These are phyloP conservation scores for Rhizoclosmatium sp. DNA, from an alignment of 192 early-diverging fungal species.

Conservation along the genomic window DNA sequence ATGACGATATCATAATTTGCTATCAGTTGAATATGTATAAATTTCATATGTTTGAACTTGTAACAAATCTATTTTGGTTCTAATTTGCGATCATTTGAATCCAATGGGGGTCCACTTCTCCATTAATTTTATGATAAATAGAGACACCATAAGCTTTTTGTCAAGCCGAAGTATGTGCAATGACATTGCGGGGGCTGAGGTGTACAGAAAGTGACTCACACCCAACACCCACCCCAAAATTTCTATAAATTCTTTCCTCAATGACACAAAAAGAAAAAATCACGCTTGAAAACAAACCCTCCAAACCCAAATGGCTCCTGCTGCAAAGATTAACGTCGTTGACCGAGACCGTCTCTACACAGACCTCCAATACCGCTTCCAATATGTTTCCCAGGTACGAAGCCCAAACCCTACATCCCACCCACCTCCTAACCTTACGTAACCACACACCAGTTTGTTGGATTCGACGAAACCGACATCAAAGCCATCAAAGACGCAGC, in stretches of 20 bases:
- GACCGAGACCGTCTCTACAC: constrained; percentile 74
- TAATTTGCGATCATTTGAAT: background rate
- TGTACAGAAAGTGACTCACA: too few relatives aligned
- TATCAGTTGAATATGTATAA: too few relatives aligned
- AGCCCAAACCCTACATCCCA: too few relatives aligned
- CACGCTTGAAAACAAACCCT: background rate
- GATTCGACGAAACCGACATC: constrained; percentile 73
- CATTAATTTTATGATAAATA: constrained; percentile 1
- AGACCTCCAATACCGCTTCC: constrained; percentile 78
- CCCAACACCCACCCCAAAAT: too few relatives aligned
- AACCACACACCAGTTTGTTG: constrained; percentile 60
- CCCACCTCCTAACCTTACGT: too few relatives aligned
- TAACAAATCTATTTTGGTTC: background rate
- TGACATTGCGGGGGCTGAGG: too few relatives aligned
- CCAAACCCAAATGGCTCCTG: background rate
- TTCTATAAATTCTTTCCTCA: background rate
- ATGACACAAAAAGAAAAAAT: background rate
- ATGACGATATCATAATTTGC: too few relatives aligned
- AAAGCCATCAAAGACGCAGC: constrained; percentile 74
- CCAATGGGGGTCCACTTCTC: background rate
- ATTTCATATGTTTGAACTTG: background rate
- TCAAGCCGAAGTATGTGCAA: background rate
- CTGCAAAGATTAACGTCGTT: constrained; percentile 41
- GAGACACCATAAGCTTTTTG: background rate
- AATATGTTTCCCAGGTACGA: constrained; percentile 63